phyloP scores from a whole-genome alignment of 2,329 filamentous ascomycete genomes.

The Hymenoscyphus fructigenus region DNA sequence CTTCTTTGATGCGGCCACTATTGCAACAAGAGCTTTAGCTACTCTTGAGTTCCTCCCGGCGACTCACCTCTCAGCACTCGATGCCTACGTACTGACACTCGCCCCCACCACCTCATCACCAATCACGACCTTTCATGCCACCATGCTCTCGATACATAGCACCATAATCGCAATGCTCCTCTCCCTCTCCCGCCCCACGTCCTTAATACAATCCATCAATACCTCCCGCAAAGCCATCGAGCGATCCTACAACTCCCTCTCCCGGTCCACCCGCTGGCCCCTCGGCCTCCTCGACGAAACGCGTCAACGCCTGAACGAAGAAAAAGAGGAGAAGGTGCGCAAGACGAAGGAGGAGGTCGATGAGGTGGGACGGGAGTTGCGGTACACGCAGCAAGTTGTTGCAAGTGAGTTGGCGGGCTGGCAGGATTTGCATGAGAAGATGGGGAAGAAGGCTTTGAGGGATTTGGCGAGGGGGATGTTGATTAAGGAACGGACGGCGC shows the following conservation, averaged over 20 bases:
- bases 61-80: constrained; percentile 67
- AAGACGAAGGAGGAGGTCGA: constrained; percentile 69
- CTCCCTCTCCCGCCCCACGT: constrained; percentile 75
- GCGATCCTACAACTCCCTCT: constrained; percentile 72
- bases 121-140: constrained; percentile 69
- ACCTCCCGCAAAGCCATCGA: constrained; percentile 73
- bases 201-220: constrained; percentile 75
- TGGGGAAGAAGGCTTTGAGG: constrained; percentile 71
- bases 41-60: constrained; percentile 66
- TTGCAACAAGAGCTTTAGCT: constrained; percentile 53
- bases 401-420: constrained; percentile 89
- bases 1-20: constrained; percentile 62
- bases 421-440: constrained; percentile 83
- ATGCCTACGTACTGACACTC: constrained; percentile 67
- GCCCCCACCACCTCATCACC: constrained; percentile 71
- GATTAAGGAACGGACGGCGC: constrained; percentile 72
- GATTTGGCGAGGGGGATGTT: constrained; percentile 78
- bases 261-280: constrained; percentile 75
- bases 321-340: constrained; percentile 77
- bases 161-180: constrained; percentile 79
- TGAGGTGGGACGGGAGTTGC: constrained; percentile 74
- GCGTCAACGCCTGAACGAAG: constrained; percentile 75
- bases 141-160: constrained; percentile 75
- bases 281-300: constrained; percentile 84
- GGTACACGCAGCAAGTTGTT: constrained; percentile 92